Evolutionary conservation across 2,329 filamentous ascomycete species (phyloP), one percentile per base, ranked within the genome.

Genomic region (Hymenoscyphus salicellus): DNA sequence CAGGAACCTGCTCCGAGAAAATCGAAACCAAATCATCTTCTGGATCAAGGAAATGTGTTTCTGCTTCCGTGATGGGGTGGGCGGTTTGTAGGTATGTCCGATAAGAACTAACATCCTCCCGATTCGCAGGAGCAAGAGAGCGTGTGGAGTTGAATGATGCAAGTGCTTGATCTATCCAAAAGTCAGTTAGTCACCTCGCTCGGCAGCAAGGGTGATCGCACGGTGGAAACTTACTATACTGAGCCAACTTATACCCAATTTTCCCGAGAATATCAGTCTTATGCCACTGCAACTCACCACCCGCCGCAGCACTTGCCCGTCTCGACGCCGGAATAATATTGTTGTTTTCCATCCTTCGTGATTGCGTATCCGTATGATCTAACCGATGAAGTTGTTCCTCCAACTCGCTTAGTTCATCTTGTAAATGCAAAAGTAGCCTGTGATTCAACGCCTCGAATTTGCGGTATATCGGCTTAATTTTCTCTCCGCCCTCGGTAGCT

Each of bases 391-490:
- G 82, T 64, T 93, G 87, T 72, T 92, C 88, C 76, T 97, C 93
- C 43, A 96, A 80, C 71, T 94, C 89, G 33, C 83, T 82, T 20
- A 97, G 85, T 75, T 96, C 92, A 73, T 96, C 92, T 76, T 97
- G 93, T 17, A 96, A 81, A 67, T 95, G 88, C 0, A 97, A 81
- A 2, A 97, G 79, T 2, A 96, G 79, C 2, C 93, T 88, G 74
- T 96, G 92, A 71, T 95, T 93, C 20, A 97, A 79, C 11, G 86
- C 83, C 74, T 91, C 89, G 72, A 97, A 97, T 63, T 89, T 89
- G 55, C 93, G 86, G 75, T 96, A 97, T 65, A 96, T 84, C 0
- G 92, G 91, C 56, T 72, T 73, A 58, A 75, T 73, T 0, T 63
- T 65, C 28, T 63, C 58, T 38, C 66, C 66, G 16, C 66, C 56